A percentile compares a stretch with the other conserved stretches of the same genome.
Conservation (phyloP, 2,329 filamentous ascomycete genomes). For the Alternaria arbusti region DNA sequence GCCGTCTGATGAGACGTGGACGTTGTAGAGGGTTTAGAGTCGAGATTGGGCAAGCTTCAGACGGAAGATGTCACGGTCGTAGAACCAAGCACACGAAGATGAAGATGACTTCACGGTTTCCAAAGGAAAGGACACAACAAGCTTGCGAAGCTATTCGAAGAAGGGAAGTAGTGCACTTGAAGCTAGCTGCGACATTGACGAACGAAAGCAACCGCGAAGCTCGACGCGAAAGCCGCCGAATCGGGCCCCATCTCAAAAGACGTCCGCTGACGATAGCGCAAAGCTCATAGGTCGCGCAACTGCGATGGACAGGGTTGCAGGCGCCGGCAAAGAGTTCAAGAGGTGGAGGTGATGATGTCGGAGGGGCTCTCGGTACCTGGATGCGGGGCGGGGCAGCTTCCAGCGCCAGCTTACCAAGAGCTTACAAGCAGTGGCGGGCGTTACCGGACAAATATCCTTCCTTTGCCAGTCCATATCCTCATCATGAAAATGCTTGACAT, state of each 20-base stretch:
- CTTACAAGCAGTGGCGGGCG: conserved; percentile 8
- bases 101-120: background rate
- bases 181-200: background rate
- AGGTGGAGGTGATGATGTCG: conserved; percentile 15
- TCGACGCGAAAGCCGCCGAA: background rate
- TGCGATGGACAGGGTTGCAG: background rate
- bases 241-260: background rate
- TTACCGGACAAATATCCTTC: background rate
- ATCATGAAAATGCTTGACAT: background rate
- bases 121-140: background rate
- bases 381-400: conserved; percentile 17
- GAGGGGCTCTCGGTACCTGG: conserved; percentile 21
- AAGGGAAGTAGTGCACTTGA: background rate
- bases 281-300: conserved; percentile 12
- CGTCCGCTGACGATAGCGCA: conserved; percentile 6
- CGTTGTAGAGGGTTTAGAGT: background rate
- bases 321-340: conserved; percentile 13
- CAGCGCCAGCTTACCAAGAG: conserved; percentile 18
- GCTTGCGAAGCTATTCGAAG: background rate
- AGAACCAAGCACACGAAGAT: background rate
- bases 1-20: background rate
- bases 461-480: background rate
- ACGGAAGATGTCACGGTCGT: background rate
- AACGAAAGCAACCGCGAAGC: conserved; percentile 10
- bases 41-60: background rate